These are phyloP conservation scores for Rhynchospora tenuis DNA, from an alignment of 176 grass and related monocot genomes.

Conservation along the genomic window DNA sequence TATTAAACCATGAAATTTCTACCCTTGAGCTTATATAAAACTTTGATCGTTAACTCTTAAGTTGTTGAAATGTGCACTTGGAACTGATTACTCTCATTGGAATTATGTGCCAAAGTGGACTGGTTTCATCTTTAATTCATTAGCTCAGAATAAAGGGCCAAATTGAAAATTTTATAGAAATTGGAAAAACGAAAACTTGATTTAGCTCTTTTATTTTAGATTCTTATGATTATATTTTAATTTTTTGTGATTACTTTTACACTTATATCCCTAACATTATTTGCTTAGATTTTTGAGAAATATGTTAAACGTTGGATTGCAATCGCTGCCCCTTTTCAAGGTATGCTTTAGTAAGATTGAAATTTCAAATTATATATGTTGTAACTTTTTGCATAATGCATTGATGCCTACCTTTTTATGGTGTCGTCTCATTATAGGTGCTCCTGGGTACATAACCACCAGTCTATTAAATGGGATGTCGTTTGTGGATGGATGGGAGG, in stretches of 20 bases:
- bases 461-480: slow-evolving; percentile 93
- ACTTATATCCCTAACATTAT: background rate
- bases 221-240: background rate
- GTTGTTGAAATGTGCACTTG: background rate
- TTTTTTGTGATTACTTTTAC: background rate
- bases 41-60: background rate
- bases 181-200: background rate
- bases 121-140: background rate
- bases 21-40: background rate
- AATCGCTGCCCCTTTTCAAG: slow-evolving; percentile 99
- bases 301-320: slow-evolving; percentile 97
- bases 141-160: background rate
- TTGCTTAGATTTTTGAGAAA: slow-evolving; percentile 75
- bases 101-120: background rate
- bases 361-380: background rate
- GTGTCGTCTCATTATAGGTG: slow-evolving; percentile 38
- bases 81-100: background rate
- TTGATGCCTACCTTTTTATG: background rate
- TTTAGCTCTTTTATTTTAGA: slow-evolving; percentile 9
- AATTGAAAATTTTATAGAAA: background rate
- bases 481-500: slow-evolving; percentile 90
- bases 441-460: slow-evolving; percentile 87
- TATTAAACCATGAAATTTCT: background rate
- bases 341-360: slow-evolving; percentile 29
- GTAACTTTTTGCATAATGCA: background rate